Percentiles rank a stretch among this genome's conserved stretches.
Conservation (phyloP, 1,139 yeast species). For the Insectozyma bohioensis region DNA sequence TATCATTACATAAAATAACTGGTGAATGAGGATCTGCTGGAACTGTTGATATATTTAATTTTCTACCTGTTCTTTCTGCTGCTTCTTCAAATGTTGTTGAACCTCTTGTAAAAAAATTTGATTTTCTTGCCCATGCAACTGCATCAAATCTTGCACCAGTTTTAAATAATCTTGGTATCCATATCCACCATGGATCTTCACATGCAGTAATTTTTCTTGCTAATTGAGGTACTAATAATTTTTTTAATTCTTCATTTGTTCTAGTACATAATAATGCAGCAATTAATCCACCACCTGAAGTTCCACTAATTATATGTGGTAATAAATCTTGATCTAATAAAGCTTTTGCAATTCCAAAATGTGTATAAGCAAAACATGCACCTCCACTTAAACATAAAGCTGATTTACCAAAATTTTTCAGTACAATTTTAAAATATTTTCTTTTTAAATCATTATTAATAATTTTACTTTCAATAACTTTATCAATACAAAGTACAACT, state of each 20-base stretch:
- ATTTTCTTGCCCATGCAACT: slow-evolving; percentile 69
- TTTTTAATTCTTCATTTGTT: slow-evolving; percentile 62
- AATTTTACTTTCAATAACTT: slow-evolving; percentile 38
- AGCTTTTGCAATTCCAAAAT: slow-evolving; percentile 76
- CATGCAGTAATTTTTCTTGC: slow-evolving; percentile 72
- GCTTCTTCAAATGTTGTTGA: slow-evolving; percentile 74
- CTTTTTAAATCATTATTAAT: slow-evolving; percentile 45
- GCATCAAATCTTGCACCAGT: slow-evolving; percentile 84
- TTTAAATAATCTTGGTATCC: slow-evolving; percentile 64
- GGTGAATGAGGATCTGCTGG: slow-evolving; percentile 86
- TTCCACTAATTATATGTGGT: slow-evolving; percentile 73
- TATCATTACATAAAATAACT: slow-evolving; percentile 71
- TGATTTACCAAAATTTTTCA: slow-evolving; percentile 68
- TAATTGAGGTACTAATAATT: slow-evolving; percentile 58
- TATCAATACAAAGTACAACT: slow-evolving; percentile 48
- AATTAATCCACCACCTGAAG: slow-evolving; percentile 81
- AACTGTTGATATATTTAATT: slow-evolving; percentile 71
- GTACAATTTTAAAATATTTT: slow-evolving; percentile 56
- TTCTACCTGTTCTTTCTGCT: slow-evolving; percentile 64
- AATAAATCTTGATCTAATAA: slow-evolving; percentile 62
- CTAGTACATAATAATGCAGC: slow-evolving; percentile 74
- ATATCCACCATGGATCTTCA: slow-evolving; percentile 60
- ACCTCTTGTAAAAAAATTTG: slow-evolving; percentile 70
- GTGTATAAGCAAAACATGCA: slow-evolving; percentile 76
- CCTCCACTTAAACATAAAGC: slow-evolving; percentile 80